Conservation (phyloP, 208 protist species). For the Naegleria fowleri region DNA sequence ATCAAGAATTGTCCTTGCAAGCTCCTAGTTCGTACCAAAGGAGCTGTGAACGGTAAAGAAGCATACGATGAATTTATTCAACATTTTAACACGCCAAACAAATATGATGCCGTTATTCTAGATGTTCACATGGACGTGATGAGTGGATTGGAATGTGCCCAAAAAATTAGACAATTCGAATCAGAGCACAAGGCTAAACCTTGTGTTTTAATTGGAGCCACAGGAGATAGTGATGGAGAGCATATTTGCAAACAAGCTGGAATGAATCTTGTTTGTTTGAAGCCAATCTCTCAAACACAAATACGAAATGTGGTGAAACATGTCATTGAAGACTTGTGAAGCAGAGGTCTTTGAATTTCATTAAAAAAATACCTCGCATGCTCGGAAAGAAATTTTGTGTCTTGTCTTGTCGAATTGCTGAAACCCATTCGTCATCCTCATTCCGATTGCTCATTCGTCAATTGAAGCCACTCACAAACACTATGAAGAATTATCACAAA, state of each 20-base stretch:
- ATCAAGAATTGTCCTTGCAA: not conserved
- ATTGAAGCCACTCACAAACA: not conserved
- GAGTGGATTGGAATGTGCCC: not conserved
- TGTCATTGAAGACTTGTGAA: not conserved
- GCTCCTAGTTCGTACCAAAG: not conserved
- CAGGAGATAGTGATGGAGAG: not conserved
- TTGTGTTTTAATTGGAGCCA: not conserved
- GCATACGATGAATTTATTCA: not conserved
- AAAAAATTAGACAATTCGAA: slow-evolving; percentile 15
- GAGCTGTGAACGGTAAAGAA: not conserved
- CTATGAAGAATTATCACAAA: not conserved
- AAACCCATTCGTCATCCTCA: too few species aligned
- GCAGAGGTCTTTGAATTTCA: not conserved
- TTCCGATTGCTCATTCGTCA: too few species aligned
- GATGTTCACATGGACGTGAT: slow-evolving; percentile 7
- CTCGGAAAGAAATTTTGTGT: too few species aligned
- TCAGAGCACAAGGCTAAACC: not conserved
- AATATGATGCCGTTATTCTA: not conserved
- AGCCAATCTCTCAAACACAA: not conserved
- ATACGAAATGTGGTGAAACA: not conserved
- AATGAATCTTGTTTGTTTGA: not conserved
- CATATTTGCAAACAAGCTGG: not conserved
- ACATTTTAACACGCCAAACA: not conserved
- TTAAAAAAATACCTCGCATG: not conserved
- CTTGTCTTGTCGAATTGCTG: too few species aligned